Conservation (phyloP, 176 grass and related monocot species). For the Themeda triandra region DNA sequence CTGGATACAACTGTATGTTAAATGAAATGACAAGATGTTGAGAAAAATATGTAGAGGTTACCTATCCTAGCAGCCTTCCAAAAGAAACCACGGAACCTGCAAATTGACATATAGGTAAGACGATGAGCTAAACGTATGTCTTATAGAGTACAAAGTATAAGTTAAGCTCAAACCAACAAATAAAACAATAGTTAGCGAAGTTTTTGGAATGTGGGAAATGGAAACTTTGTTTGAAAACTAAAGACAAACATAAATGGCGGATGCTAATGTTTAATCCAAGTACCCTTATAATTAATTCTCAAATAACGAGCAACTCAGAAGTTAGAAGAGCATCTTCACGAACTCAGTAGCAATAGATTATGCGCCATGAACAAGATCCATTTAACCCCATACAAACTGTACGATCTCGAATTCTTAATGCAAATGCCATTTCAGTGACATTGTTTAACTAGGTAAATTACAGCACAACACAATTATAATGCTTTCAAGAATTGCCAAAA, state of each 20-base stretch:
- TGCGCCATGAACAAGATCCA: neutral
- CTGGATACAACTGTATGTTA: neutral
- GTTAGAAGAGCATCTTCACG: neutral
- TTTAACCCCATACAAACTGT: neutral
- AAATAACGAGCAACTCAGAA: neutral
- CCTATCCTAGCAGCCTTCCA: constrained; percentile 77
- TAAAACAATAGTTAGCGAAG: neutral
- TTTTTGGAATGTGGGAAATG: neutral
- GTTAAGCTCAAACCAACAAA: neutral
- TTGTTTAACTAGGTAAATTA: neutral
- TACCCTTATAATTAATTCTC: neutral
- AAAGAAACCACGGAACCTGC: constrained; percentile 71
- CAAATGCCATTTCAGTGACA: neutral
- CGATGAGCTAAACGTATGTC: constrained; percentile 7
- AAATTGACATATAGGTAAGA: constrained; percentile 2
- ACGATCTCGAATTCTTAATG: neutral
- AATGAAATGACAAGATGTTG: neutral
- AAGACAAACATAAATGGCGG: neutral
- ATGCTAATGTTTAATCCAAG: neutral
- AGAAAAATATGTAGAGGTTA: constrained; percentile 6
- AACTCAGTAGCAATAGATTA: neutral
- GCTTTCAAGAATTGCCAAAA: neutral
- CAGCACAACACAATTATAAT: neutral
- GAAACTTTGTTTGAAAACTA: neutral
- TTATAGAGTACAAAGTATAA: neutral